Percentiles rank a stretch among this genome's conserved stretches.
Conservation (phyloP, 1,139 yeast species). For the Pichia sp. region DNA sequence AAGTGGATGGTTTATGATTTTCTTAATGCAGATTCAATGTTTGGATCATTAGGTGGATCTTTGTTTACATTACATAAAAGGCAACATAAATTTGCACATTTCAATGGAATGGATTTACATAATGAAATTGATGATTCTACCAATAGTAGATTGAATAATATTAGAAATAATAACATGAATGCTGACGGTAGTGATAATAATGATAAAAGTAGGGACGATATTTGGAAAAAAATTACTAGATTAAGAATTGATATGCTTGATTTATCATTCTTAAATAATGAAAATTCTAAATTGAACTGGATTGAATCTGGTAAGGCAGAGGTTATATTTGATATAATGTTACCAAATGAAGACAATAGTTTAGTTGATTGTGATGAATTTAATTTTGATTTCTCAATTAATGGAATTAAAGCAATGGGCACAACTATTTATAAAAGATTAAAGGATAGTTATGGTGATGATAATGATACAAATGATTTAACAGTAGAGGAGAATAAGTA, state of each 20-base stretch:
- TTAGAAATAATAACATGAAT: slow-evolving; percentile 22
- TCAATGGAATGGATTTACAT: slow-evolving; percentile 26
- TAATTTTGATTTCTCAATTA: slow-evolving; percentile 10
- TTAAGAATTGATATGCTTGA: slow-evolving; percentile 62
- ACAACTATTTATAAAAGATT: slow-evolving; percentile 10
- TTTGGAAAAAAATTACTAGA: slow-evolving; percentile 50
- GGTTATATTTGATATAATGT: slow-evolving; percentile 60
- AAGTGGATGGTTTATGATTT: slow-evolving; percentile 56
- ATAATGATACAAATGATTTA: neutral
- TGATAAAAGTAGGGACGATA: slow-evolving; percentile 23
- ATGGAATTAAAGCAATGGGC: slow-evolving; percentile 7
- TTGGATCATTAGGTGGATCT: slow-evolving; percentile 69
- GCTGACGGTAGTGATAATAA: slow-evolving; percentile 16
- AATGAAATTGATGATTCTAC: slow-evolving; percentile 25
- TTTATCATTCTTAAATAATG: slow-evolving; percentile 34
- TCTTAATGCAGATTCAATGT: slow-evolving; percentile 61
- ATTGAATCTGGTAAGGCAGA: slow-evolving; percentile 64
- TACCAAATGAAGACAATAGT: slow-evolving; percentile 41
- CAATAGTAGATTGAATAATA: slow-evolving; percentile 19
- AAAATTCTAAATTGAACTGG: slow-evolving; percentile 57
- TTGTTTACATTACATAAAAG: slow-evolving; percentile 67
- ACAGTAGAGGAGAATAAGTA: slow-evolving; percentile 37
- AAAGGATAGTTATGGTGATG: slow-evolving; percentile 4
- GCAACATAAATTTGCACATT: slow-evolving; percentile 40
- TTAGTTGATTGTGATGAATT: slow-evolving; percentile 3